phyloP scores from a whole-genome alignment of 176 grass and related monocot genomes.

The Thalia dealbata region DNA sequence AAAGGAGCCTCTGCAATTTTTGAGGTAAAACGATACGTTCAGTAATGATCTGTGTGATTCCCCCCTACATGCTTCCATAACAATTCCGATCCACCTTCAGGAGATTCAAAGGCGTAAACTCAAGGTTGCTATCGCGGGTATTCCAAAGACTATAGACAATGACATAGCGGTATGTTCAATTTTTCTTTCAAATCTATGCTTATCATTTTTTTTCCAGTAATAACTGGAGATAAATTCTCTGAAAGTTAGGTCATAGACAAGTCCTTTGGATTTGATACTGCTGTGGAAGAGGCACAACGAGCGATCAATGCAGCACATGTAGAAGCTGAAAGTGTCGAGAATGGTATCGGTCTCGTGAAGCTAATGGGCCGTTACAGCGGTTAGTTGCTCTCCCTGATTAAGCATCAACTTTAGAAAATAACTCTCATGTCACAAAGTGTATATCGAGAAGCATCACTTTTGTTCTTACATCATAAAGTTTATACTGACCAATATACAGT shows the following conservation, averaged over 20 bases:
- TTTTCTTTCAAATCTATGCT: not conserved
- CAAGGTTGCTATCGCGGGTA: conserved; percentile 79
- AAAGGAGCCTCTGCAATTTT: conserved; percentile 85
- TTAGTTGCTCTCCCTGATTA: conserved; percentile 22
- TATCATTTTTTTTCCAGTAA: not conserved
- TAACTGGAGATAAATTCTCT: not conserved
- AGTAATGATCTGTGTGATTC: no score
- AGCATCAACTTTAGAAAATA: no score
- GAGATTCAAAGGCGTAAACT: conserved; percentile 65
- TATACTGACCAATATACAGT: no score
- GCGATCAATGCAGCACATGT: conserved; percentile 99
- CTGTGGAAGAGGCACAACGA: conserved; percentile 91
- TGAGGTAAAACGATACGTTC: conserved; percentile 31
- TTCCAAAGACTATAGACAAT: conserved; percentile 97
- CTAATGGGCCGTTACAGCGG: conserved; percentile 96
- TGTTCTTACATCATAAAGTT: no score
- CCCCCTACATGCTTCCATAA: no score
- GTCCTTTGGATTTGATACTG: conserved; percentile 97
- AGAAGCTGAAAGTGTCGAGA: conserved; percentile 93
- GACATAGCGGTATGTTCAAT: conserved; percentile 60
- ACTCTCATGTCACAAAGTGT: no score
- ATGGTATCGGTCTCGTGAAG: conserved; percentile 92
- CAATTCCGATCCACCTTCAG: conserved; percentile 23
- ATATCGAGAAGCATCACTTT: no score
- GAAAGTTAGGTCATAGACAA: conserved; percentile 81